Evolutionary conservation across 2,329 filamentous ascomycete species (phyloP).

Genomic region (Zymoseptoria passerinii): DNA sequence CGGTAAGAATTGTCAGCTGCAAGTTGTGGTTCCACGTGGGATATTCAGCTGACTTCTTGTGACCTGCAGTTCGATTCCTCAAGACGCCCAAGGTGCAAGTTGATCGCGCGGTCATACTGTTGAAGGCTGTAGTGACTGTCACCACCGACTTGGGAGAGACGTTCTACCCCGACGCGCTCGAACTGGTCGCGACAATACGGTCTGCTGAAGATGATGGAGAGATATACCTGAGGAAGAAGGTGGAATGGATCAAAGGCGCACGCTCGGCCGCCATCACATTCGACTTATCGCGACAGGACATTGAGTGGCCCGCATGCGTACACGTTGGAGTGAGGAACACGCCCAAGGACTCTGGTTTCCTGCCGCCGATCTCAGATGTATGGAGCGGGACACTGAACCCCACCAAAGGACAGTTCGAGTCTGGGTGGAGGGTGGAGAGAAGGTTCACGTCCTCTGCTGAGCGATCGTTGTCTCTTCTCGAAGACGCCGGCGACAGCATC

Average conservation of each 20-base stretch:
- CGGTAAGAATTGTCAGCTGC: not conserved
- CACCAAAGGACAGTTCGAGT: constrained; percentile 31
- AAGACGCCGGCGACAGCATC: constrained; percentile 66
- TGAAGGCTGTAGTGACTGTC: constrained; percentile 52
- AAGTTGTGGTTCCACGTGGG: not conserved
- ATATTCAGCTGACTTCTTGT: not conserved
- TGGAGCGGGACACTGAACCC: constrained; percentile 45
- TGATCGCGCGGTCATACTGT: constrained; percentile 32
- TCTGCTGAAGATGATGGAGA: constrained; percentile 27
- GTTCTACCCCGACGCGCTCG: constrained; percentile 46
- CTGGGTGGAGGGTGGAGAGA: constrained; percentile 48
- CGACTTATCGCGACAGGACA: constrained; percentile 32
- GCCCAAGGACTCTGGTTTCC: constrained; percentile 25
- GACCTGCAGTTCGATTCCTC: constrained; percentile 50
- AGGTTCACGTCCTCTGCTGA: constrained; percentile 40
- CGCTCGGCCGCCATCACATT: constrained; percentile 38
- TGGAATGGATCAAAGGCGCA: constrained; percentile 38
- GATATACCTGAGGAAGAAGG: constrained; percentile 35
- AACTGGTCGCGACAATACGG: constrained; percentile 35
- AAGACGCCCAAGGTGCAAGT: constrained; percentile 49
- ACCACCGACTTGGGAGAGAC: constrained; percentile 62
- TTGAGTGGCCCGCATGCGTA: constrained; percentile 34
- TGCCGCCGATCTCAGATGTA: constrained; percentile 45
- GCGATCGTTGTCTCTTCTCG: constrained; percentile 47
- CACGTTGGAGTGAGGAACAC: constrained; percentile 32